Conservation (phyloP, 345 rosid species). For the Bretschneidera sinensis region DNA sequence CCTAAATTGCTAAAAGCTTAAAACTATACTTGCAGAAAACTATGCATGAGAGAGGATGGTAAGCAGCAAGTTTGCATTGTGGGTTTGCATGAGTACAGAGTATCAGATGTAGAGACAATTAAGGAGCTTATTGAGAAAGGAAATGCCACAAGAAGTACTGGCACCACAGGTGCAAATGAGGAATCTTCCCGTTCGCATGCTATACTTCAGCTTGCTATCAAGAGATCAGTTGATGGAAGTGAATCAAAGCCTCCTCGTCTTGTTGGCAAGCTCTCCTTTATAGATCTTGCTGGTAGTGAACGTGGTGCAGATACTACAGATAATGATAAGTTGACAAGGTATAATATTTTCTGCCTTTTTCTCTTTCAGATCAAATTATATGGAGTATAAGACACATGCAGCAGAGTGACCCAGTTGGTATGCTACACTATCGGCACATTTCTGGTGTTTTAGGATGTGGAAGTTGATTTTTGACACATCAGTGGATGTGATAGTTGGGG, state of each 20-base stretch:
- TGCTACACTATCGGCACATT: no score
- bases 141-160: conserved; percentile 86
- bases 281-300: conserved; percentile 99
- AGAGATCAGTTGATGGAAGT: conserved; percentile 73
- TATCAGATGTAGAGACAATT: conserved; percentile 88
- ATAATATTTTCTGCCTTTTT: conserved; percentile 7
- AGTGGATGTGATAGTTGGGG: no score
- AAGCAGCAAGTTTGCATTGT: conserved; percentile 98
- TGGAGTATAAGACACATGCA: neutral
- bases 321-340: conserved; percentile 98
- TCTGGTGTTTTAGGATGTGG: no score
- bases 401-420: neutral
- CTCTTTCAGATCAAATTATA: neutral
- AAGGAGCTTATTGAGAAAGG: conserved; percentile 97
- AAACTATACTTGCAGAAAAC: conserved; percentile 46
- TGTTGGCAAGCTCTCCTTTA: conserved; percentile 93
- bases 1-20: conserved; percentile 13
- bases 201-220: conserved; percentile 90
- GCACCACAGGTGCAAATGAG: conserved; percentile 98
- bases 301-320: conserved; percentile 99
- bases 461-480: no score
- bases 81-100: conserved; percentile 93
- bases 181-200: conserved; percentile 99
- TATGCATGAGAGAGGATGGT: conserved; percentile 98
- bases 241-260: conserved; percentile 87